Evolutionary conservation across 495 filamentous ascomycete genomes (phyloP).

Genomic region (Penicillium pancosmium): DNA sequence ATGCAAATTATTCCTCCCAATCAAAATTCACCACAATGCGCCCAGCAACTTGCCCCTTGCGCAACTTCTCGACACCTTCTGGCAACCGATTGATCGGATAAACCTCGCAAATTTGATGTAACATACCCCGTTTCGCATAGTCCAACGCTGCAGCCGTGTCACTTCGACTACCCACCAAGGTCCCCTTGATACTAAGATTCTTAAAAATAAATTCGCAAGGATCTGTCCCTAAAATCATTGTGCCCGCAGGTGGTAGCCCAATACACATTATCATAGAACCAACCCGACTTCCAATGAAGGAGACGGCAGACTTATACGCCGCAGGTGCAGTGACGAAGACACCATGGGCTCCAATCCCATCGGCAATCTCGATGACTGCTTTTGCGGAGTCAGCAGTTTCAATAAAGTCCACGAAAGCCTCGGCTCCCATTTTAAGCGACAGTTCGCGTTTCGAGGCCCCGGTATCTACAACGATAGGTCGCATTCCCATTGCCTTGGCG

Average conservation of each 20-base stretch:
- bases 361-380: slow-evolving; percentile 43
- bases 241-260: slow-evolving; percentile 34
- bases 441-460: slow-evolving; percentile 45
- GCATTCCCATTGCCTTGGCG: slow-evolving; percentile 57
- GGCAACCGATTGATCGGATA: slow-evolving; percentile 44
- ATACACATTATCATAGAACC: slow-evolving; percentile 52
- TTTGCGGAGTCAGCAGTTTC: slow-evolving; percentile 36
- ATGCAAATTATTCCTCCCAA: slow-evolving; percentile 20
- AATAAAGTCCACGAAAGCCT: slow-evolving; percentile 54
- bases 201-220: slow-evolving; percentile 45
- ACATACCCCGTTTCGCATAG: slow-evolving; percentile 48
- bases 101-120: slow-evolving; percentile 44
- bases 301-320: slow-evolving; percentile 43
- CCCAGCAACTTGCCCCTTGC: slow-evolving; percentile 48
- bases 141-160: slow-evolving; percentile 49
- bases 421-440: slow-evolving; percentile 49
- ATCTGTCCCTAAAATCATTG: slow-evolving; percentile 41
- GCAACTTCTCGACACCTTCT: slow-evolving; percentile 42
- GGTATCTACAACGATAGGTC: slow-evolving; percentile 54
- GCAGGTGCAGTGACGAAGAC: slow-evolving; percentile 54
- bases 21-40: slow-evolving; percentile 56
- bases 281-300: slow-evolving; percentile 44
- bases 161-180: slow-evolving; percentile 48
- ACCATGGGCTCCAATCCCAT: slow-evolving; percentile 52
- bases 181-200: slow-evolving; percentile 50